phyloP scores from a whole-genome alignment of 2,329 filamentous ascomycete species.

The Diaporthe longicolla region DNA sequence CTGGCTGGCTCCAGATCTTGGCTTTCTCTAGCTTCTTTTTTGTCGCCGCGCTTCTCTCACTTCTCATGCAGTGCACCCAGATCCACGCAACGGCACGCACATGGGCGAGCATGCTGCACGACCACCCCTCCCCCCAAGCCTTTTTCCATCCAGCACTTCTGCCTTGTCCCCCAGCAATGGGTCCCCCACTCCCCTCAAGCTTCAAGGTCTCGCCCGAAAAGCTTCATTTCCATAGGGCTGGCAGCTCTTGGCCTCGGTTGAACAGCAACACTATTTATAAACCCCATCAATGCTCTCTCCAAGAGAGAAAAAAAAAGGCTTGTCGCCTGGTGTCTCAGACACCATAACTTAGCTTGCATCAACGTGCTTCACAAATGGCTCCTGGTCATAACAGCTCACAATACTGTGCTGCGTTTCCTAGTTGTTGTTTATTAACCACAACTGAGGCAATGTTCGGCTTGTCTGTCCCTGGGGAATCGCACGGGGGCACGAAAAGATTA shows the following conservation, averaged over 20 bases:
- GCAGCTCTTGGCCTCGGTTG: slow-evolving; percentile 29
- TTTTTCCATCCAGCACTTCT: slow-evolving; percentile 21
- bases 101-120: slow-evolving; percentile 20
- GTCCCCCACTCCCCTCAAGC: slow-evolving; percentile 10
- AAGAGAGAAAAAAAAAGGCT: neutral
- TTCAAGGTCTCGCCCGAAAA: slow-evolving; percentile 31
- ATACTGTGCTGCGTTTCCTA: neutral
- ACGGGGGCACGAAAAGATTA: neutral
- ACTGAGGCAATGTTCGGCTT: neutral
- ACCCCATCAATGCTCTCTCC: slow-evolving; percentile 9
- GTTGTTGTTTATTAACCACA: neutral
- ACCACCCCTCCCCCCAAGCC: slow-evolving; percentile 7
- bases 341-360: neutral
- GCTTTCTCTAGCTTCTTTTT: slow-evolving; percentile 21
- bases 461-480: neutral
- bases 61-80: slow-evolving; percentile 18
- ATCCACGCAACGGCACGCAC: slow-evolving; percentile 25
- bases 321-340: slow-evolving; percentile 16
- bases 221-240: slow-evolving; percentile 37
- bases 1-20: slow-evolving; percentile 19
- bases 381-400: neutral
- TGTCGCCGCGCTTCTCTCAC: neutral
- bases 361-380: slow-evolving; percentile 7
- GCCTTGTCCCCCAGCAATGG: slow-evolving; percentile 21
- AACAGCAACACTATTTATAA: slow-evolving; percentile 27